Base-by-base conservation (phyloP, 2,329 filamentous ascomycete genomes). In the Colletotrichum horii region DNA sequence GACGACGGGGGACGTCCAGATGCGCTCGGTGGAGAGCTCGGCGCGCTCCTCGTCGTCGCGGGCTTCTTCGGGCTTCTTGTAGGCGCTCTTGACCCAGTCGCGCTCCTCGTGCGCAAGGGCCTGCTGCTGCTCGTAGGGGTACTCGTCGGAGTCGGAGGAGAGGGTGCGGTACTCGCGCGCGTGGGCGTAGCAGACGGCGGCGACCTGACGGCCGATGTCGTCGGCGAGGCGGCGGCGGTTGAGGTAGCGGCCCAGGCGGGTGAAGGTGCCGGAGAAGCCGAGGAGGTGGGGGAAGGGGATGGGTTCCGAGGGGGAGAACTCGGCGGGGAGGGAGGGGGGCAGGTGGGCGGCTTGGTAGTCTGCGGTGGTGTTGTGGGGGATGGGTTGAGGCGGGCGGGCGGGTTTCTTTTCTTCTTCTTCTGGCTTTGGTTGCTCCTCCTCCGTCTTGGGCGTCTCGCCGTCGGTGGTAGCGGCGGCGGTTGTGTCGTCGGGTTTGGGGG, bases 251-350 rank as follows among this genome's bases (percentile, higher is more conserved):
- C 94, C 94, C 76, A 98, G 89, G 76, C 97, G 93, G 78, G 93
- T 94, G 1, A 96, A 94, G 4, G 96, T 98, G 86, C 97, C 96
- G 77, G 94, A 87, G 88, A 99, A 98, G 76, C 97, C 97, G 34
- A 99, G 93, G 74, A 98, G 91, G 83, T 98, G 96, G 1, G 96
- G 96, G 84, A 98, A 94, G 56, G 91, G 88, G 75, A 99, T 90
- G 16, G 94, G 89, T 28, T 90, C 88, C 8, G 94, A 93, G 58
- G 95, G 95, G 48, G 93, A 91, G 81, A 99, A 92, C 75, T 93
- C 91, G 77, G 88, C 81, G 5, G 96, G 96, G 58, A 94, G 90
- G 60, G 90, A 88, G 34, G 88, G 82, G 1, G 96, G 93, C 66
- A 96, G 88, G 28, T 86, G 81, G 55, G 94, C 91, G 48, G 91